Evolutionary conservation across 306 rosid genomes (phyloP), one percentile per base, ranked within the genome.

Genomic region (Cicer arietinum): DNA sequence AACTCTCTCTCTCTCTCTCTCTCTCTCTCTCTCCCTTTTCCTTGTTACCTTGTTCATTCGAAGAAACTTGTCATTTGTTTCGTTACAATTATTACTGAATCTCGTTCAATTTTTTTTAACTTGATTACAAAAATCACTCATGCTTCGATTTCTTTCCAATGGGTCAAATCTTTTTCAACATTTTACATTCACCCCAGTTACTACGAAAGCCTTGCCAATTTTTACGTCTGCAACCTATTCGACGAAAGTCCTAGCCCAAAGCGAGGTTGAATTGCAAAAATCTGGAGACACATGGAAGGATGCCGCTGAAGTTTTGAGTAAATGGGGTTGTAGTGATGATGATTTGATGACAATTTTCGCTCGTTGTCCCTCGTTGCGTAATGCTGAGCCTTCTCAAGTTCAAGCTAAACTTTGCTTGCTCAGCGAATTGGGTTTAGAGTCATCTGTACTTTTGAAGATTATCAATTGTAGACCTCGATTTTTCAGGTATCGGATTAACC

Each of bases 301-400:
- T 67, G 78, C 89, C 18, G 48, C 66, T 20, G 87, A 85, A 30
- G 77, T 89, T 77, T 70, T 92, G 44, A 77, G 71, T 61, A 86
- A 79, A 77, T 88, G 90, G 91, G 98, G 96, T 66, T 92, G 98
- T 62, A 78, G 52, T 40, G 86, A 86, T n/a, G 57, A 42, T 17
- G 89, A 91, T 17, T 58, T 93, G 74, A 57, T 45, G 39, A 79
- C 37, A 70, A 77, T 93, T 10, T 84, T 85, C 56, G 1, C 51
- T 1, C 79, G 86, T 6, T 65, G 73, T 6, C 90, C 97, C 8
- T 65, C 82, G 7, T 67, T 89, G 74, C 84, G 68, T 72, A 80
- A 80, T 13, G 79, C 89, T 14, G 81, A 84, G 66, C 57, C 69
- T 30, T 7, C 56, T 48, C 78, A 22, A 18, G 79, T 93, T 74